Percentiles rank a stretch among this genome's conserved stretches.
Evolutionary conservation across 768 basidiomycete genomes (phyloP).

Genomic region (Rhizopogon vinicolor): DNA sequence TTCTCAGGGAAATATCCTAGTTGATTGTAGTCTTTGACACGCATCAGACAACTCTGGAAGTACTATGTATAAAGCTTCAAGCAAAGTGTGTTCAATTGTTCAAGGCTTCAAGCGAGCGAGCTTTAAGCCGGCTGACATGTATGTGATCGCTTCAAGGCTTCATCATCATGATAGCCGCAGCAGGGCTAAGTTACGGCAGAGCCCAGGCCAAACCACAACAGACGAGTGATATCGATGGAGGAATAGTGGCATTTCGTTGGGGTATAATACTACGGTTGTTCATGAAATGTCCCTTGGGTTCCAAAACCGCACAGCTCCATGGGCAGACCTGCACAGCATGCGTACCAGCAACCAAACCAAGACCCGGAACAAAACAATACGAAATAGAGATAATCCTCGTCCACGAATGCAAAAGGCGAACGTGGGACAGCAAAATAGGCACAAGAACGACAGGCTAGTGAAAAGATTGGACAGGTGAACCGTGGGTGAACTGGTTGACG

Average conservation of each 20-base stretch:
- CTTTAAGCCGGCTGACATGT: too few relatives aligned
- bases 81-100: too few relatives aligned
- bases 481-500: not conserved
- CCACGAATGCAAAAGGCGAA: conserved; percentile 9
- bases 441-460: conserved; percentile 9
- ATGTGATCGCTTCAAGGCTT: too few relatives aligned
- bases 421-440: conserved; percentile 8
- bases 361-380: conserved; percentile 12
- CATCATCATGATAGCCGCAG: not conserved
- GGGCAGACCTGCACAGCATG: conserved; percentile 1
- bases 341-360: conserved; percentile 11
- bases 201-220: too few relatives aligned
- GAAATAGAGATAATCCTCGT: conserved; percentile 12
- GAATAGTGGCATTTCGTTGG: not conserved
- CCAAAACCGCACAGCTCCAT: not conserved
- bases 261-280: conserved; percentile 4
- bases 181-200: not conserved
- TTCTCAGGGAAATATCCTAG: not conserved
- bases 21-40: not conserved
- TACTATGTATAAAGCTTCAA: too few relatives aligned
- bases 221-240: not conserved
- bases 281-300: not conserved
- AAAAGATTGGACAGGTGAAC: conserved; percentile 10
- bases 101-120: too few relatives aligned
- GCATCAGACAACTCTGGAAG: too few relatives aligned